Conservation (phyloP, 345 rosid species). For the thale cress (Arabidopsis thaliana) region TAIR10.1 NC_003075.7:16474001-16474500, state of each 20-base stretch:
- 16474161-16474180: slow-evolving; percentile 97
- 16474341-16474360: slow-evolving; percentile 22
- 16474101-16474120: slow-evolving; percentile 97
- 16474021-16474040: slow-evolving; percentile 31
- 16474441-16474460: slow-evolving; percentile 98
- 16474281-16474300: slow-evolving; percentile 95
- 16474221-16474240: slow-evolving; percentile 99
- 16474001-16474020: not conserved
- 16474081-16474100: slow-evolving; percentile 98
- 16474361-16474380: not conserved
- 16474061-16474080: slow-evolving; percentile 99
- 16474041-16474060: slow-evolving; percentile 58
- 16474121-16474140: slow-evolving; percentile 99
- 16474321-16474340: slow-evolving; percentile 7
- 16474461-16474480: slow-evolving; percentile 99
- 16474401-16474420: slow-evolving; percentile 24
- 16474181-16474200: slow-evolving; percentile 96
- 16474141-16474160: slow-evolving; percentile 97
- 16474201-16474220: slow-evolving; percentile 98
- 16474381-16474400: not conserved
- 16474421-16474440: slow-evolving; percentile 53
- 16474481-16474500: slow-evolving; percentile 98
- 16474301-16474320: slow-evolving; percentile 80
- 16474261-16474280: slow-evolving; percentile 94
- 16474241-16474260: slow-evolving; percentile 99